Conservation (phyloP, 495 filamentous ascomycete genomes). For the Neurospora sp. region DNA sequence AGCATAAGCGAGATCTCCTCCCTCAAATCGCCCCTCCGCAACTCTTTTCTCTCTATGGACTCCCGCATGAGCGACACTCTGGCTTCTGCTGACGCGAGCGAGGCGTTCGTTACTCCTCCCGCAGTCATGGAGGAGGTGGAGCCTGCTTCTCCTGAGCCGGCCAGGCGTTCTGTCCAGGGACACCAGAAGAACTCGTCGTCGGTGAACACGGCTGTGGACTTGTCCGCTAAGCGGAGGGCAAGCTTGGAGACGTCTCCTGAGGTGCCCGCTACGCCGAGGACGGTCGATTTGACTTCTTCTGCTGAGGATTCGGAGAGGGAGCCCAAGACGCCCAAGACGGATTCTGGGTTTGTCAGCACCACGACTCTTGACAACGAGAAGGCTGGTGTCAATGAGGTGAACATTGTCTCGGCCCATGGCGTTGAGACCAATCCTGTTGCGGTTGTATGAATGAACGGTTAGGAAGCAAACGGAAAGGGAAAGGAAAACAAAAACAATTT, state of each 20-base stretch:
- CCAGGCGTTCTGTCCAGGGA: slow-evolving; percentile 2
- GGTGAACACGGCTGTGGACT: slow-evolving; percentile 17
- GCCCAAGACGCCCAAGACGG: slow-evolving; percentile 21
- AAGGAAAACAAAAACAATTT: neutral
- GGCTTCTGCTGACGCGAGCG: slow-evolving; percentile 3
- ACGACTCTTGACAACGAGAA: neutral
- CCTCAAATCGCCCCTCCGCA: slow-evolving; percentile 21
- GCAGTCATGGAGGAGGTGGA: slow-evolving; percentile 2
- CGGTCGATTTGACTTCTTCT: slow-evolving; percentile 14
- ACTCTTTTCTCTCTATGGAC: slow-evolving; percentile 18
- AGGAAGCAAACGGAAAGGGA: neutral
- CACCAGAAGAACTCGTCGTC: slow-evolving; percentile 24
- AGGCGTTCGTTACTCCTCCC: slow-evolving; percentile 3
- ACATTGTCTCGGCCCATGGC: slow-evolving; percentile 4
- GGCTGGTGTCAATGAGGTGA: slow-evolving; percentile 1
- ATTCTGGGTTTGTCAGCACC: slow-evolving; percentile 3
- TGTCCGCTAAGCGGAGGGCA: neutral
- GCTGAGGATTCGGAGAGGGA: slow-evolving; percentile 22
- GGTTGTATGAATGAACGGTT: slow-evolving; percentile 3
- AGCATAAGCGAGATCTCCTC: slow-evolving; percentile 17
- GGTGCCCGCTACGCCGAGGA: slow-evolving; percentile 10
- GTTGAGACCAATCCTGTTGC: neutral
- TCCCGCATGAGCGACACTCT: slow-evolving; percentile 5
- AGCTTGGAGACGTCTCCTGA: neutral
- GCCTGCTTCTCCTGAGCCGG: neutral